A percentile compares a stretch with the other conserved stretches of the same genome.
Conservation (phyloP, 2,329 filamentous ascomycete genomes). For the Alternaria alternata region DNA sequence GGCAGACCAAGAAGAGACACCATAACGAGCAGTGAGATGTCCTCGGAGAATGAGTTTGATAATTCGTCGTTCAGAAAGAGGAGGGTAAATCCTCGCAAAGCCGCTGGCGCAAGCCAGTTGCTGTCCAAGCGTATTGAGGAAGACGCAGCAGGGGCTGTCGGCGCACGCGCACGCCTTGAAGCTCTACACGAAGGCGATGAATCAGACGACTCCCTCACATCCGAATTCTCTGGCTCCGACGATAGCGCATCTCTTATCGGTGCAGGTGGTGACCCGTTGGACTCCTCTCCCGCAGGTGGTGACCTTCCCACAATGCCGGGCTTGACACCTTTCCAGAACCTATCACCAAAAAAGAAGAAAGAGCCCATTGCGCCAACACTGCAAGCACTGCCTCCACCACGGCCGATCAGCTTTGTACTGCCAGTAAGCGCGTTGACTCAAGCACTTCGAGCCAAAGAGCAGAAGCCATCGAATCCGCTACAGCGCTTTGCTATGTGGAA, state of each 20-base stretch:
- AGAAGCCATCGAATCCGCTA: conserved; percentile 74
- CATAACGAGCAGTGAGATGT: conserved; percentile 82
- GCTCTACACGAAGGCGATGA: conserved; percentile 53
- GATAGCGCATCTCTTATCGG: conserved; percentile 77
- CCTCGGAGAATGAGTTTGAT: conserved; percentile 82
- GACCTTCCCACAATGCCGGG: conserved; percentile 54
- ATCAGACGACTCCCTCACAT: conserved; percentile 51
- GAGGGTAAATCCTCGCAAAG: conserved; percentile 67
- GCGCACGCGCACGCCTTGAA: conserved; percentile 44
- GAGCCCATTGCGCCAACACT: conserved; percentile 60
- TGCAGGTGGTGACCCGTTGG: conserved; percentile 66
- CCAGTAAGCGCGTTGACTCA: conserved; percentile 76
- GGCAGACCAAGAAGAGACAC: conserved; percentile 76
- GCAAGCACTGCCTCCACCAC: conserved; percentile 73
- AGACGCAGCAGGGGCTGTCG: conserved; percentile 51
- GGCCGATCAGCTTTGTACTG: conserved; percentile 74
- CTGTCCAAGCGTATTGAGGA: conserved; percentile 63
- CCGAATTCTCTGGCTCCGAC: conserved; percentile 52
- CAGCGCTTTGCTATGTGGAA: conserved; percentile 79
- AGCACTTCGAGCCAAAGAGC: conserved; percentile 75
- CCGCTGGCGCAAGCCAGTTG: conserved; percentile 61
- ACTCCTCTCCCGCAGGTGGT: conserved; percentile 60
- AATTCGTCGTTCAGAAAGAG: conserved; percentile 70
- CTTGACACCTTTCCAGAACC: conserved; percentile 52
- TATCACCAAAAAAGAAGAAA: conserved; percentile 70